phyloP scores from a whole-genome alignment of 768 basidiomycete species.

The Chalciporus pseudorubinellus region DNA sequence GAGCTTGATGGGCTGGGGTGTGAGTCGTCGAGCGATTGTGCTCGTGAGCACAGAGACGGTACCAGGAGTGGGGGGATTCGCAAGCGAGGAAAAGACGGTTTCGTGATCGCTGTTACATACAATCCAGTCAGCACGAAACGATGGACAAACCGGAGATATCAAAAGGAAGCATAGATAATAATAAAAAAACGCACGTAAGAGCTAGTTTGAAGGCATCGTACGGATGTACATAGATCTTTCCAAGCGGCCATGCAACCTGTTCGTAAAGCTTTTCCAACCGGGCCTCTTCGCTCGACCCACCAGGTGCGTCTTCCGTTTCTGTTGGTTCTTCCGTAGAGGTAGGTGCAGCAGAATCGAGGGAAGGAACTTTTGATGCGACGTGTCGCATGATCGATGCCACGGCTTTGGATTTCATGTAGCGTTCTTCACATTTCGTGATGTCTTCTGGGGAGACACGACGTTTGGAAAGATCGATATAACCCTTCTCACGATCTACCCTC shows the following conservation, averaged over 20 bases:
- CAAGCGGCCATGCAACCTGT: slow-evolving; percentile 89
- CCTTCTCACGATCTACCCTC: slow-evolving; percentile 98
- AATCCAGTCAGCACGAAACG: slow-evolving; percentile 24
- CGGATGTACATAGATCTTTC: slow-evolving; percentile 88
- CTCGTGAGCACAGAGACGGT: slow-evolving; percentile 63
- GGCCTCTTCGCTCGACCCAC: slow-evolving; percentile 64
- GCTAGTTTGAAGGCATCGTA: slow-evolving; percentile 98
- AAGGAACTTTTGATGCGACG: slow-evolving; percentile 79
- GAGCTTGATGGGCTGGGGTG: slow-evolving; percentile 97
- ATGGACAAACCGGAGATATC: slow-evolving; percentile 18
- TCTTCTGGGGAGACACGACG: slow-evolving; percentile 97
- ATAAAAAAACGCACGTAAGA: slow-evolving; percentile 66
- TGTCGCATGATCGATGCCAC: slow-evolving; percentile 92
- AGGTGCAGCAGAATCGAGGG: slow-evolving; percentile 33
- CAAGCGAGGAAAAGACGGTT: slow-evolving; percentile 73
- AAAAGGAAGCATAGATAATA: background rate
- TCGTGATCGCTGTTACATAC: slow-evolving; percentile 56
- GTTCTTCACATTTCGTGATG: slow-evolving; percentile 97
- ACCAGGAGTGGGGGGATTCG: slow-evolving; percentile 51
- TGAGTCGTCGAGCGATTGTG: slow-evolving; percentile 92
- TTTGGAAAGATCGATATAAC: slow-evolving; percentile 99
- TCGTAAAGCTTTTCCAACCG: slow-evolving; percentile 87
- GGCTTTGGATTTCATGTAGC: slow-evolving; percentile 96
- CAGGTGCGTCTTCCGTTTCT: slow-evolving; percentile 20
- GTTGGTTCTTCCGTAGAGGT: slow-evolving; percentile 25